phyloP scores from a whole-genome alignment of 2,329 filamentous ascomycete genomes.

The Dactylellina leptospora region DNA sequence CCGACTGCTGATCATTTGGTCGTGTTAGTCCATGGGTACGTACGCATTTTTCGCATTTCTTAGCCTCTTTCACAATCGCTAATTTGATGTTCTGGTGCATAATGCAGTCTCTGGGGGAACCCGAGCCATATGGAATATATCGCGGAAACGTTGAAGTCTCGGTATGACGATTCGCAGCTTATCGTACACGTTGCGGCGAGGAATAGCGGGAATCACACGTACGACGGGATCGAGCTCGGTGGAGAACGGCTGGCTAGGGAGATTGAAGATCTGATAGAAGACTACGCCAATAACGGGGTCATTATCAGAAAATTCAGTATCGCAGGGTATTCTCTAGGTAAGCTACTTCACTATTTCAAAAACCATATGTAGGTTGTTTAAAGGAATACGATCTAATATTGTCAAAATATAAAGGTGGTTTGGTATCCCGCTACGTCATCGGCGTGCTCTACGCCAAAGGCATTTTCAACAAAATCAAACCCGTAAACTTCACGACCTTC shows the following conservation, averaged over 20 bases:
- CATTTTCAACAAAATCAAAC: conserved; percentile 78
- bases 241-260: conserved; percentile 74
- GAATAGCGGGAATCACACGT: conserved; percentile 77
- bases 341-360: conserved; percentile 1
- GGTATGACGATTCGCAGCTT: conserved; percentile 70
- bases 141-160: conserved; percentile 71
- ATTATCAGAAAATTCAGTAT: conserved; percentile 83
- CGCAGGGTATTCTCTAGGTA: conserved; percentile 85
- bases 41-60: conserved; percentile 47
- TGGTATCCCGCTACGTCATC: conserved; percentile 85
- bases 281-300: conserved; percentile 70
- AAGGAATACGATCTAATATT: background rate
- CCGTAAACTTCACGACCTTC: conserved; percentile 94
- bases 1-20: conserved; percentile 73
- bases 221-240: conserved; percentile 74
- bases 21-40: conserved; percentile 79
- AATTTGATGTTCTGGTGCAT: background rate
- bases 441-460: conserved; percentile 84
- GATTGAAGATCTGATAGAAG: conserved; percentile 71
- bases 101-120: conserved; percentile 76
- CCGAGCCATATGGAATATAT: conserved; percentile 76
- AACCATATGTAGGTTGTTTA: background rate
- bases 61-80: conserved; percentile 44
- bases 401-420: conserved; percentile 63
- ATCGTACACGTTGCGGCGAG: conserved; percentile 76